Percentiles rank a stretch among this genome's conserved stretches.
Conservation (phyloP, 2,329 filamentous ascomycete genomes). For the Xylariaceae sp. region DNA sequence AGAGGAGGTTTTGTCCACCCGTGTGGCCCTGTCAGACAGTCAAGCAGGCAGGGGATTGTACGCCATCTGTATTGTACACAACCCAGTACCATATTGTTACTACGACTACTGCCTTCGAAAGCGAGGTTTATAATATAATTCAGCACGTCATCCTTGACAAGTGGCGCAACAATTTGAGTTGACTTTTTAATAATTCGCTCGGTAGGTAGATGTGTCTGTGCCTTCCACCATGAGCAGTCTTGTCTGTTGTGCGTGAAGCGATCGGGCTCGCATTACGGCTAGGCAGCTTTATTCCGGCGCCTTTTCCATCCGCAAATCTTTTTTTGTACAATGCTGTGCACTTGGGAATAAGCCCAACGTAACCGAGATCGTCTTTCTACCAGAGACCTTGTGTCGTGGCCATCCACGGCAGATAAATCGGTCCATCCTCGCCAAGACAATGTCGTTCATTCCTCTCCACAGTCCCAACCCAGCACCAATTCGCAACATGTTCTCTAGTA, state of each 20-base stretch:
- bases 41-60: constrained; percentile 2
- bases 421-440: not conserved
- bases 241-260: not conserved
- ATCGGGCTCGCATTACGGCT: constrained; percentile 1
- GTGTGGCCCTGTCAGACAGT: constrained; percentile 14
- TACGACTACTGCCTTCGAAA: not conserved
- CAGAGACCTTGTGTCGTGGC: not conserved
- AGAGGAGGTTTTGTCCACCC: constrained; percentile 18
- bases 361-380: not conserved
- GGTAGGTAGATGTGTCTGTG: not conserved
- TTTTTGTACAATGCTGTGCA: constrained; percentile 19
- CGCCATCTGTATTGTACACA: not conserved
- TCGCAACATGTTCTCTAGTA: constrained; percentile 51
- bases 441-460: not conserved
- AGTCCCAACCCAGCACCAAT: not conserved
- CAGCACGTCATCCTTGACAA: not conserved
- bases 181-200: constrained; percentile 1
- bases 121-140: not conserved
- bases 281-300: not conserved
- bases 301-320: not conserved
- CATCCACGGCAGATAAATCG: not conserved
- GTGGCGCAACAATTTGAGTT: not conserved
- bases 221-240: not conserved
- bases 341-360: not conserved
- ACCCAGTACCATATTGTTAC: too few relatives aligned